These are phyloP conservation scores for Angophora floribunda DNA, from an alignment of 345 rosid species.

Conservation along the genomic window DNA sequence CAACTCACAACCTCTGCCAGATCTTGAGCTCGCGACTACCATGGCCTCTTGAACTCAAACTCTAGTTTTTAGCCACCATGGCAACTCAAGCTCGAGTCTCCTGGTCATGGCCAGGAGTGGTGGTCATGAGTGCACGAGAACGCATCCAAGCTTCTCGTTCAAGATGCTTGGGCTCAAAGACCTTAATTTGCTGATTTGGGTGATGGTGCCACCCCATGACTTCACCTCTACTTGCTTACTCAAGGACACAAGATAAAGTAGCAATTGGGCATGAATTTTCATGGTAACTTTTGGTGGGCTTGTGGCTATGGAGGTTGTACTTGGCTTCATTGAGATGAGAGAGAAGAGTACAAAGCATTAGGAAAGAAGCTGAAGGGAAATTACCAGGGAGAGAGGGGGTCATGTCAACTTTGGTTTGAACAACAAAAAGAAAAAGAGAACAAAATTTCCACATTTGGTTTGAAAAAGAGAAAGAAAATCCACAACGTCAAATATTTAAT, in stretches of 20 bases:
- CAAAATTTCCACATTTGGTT: not conserved
- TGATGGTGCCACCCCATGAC: not conserved
- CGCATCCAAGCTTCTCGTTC: not conserved
- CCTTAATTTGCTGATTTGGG: not conserved
- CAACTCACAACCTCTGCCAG: not conserved
- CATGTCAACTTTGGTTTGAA: not conserved
- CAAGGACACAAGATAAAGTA: not conserved
- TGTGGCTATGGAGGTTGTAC: not conserved
- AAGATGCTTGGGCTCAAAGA: not conserved
- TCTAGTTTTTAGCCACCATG: not conserved
- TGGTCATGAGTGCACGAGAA: not conserved
- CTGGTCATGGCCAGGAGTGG: not conserved
- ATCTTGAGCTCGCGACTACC: not conserved
- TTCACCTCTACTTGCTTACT: not conserved
- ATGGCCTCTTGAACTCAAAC: not conserved
- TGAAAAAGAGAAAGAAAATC: not conserved
- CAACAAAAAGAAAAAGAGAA: not conserved
- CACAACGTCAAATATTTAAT: not conserved
- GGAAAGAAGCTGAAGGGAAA: not conserved
- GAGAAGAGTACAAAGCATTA: not conserved
- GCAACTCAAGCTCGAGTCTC: not conserved
- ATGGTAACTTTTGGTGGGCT: not conserved
- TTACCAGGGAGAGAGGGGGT: not conserved
- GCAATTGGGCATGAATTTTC: not conserved
- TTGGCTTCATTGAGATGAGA: not conserved